These are phyloP conservation scores for Stereum hirsutum DNA, from an alignment of 1,284 basidiomycete genomes.

Conservation along the genomic window DNA sequence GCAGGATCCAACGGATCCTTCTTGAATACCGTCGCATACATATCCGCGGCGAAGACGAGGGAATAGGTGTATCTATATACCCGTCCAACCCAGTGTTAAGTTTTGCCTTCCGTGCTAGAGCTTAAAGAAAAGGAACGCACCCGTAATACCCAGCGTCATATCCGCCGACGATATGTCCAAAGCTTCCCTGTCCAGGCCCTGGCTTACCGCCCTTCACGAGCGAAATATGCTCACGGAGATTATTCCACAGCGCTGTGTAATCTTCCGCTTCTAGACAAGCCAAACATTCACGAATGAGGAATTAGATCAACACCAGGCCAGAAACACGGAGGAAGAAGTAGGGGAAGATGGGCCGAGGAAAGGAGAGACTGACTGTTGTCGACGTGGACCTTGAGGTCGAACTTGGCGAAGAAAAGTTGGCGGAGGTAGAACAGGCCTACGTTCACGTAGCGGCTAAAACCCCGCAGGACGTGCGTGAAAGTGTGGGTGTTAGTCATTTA, in stretches of 20 bases:
- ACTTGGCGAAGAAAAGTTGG: constrained; percentile 77
- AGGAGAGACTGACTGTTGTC: constrained; percentile 44
- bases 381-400: constrained; percentile 70
- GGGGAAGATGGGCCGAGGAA: too few species aligned
- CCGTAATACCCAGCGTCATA: constrained; percentile 81
- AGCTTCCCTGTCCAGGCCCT: constrained; percentile 62
- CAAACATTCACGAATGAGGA: neutral
- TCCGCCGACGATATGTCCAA: constrained; percentile 65
- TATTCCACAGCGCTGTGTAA: constrained; percentile 69
- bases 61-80: constrained; percentile 52
- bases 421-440: constrained; percentile 74
- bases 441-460: constrained; percentile 66
- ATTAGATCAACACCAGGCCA: too few species aligned
- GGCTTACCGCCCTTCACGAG: constrained; percentile 53
- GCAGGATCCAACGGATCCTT: constrained; percentile 60
- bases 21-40: constrained; percentile 78
- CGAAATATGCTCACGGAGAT: constrained; percentile 55
- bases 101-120: neutral
- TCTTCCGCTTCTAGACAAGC: constrained; percentile 44
- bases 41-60: constrained; percentile 70
- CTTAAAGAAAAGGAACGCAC: constrained; percentile 27
- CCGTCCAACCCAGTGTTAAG: neutral
- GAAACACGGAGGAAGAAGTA: too few species aligned
- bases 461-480: too few species aligned
- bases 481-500: too few species aligned